Base-by-base conservation (phyloP, 2,329 filamentous ascomycete species). In the Pseudogymnoascus sp. region DNA sequence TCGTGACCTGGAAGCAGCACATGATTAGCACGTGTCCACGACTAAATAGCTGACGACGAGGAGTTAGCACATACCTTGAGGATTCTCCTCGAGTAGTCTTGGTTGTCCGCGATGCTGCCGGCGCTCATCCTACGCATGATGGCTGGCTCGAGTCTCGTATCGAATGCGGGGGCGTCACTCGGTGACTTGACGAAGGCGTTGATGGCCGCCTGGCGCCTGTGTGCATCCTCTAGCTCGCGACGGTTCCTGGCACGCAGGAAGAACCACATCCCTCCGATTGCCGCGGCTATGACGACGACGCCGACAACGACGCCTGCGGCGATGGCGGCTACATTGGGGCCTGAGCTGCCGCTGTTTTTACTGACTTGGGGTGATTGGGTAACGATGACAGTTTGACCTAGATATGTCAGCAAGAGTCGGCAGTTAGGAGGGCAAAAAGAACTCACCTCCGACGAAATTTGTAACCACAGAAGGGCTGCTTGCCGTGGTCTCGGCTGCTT, bases 71-170 rank as follows among this genome's bases (percentile, higher is more conserved):
- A 69, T 83, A 96, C 93, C 86, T 96, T 90, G 73, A 97, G 84
- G 77, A 97, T 97, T 78, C 90, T 89, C 78, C 93, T 86, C 67
- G 93, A 97, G 79, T 96, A 97, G 76, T 97, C 93, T 77, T 96
- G 87, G 77, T 97, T 96, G 75, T 97, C 93, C 62, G 93, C 93
- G 75, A 97, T 97, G 76, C 93, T 97, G 69, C 93, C 93, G 72
- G 95, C 91, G 77, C 93, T 97, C 79, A 93, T 84, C 76, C 93
- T 86, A 73, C 91, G 83, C 83, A 96, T 87, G 68, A 92, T 84
- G 64, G 82, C 87, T 6, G 92, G 91, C 68, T 97, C 93, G 64
- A 97, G 85, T 63, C 93, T 86, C 45, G 90, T 87, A 73, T 97
- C 93, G 12, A 86, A 86, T 77, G 90, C 87, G 8, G 90, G 91